A percentile compares a stretch with the other conserved stretches of the same genome.
phyloP scores from a whole-genome alignment of 331 rosid genomes.

The Cucumis variabilis region DNA sequence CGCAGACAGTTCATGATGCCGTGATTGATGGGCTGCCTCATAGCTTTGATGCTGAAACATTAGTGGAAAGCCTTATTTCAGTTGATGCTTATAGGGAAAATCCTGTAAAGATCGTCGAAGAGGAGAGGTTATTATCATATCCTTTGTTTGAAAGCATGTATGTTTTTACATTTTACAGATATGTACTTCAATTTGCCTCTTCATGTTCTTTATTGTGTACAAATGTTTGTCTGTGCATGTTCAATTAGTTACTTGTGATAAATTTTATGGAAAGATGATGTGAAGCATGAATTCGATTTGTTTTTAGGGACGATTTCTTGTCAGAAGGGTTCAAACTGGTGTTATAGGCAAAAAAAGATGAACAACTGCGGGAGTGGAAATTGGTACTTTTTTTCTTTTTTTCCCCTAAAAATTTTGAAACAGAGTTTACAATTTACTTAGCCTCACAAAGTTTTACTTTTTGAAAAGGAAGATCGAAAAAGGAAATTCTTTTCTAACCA shows the following conservation, averaged over 20 bases:
- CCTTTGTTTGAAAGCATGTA: conserved; percentile 3
- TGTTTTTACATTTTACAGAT: neutral
- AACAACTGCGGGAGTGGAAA: neutral
- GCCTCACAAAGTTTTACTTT: neutral
- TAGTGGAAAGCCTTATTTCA: conserved; percentile 33
- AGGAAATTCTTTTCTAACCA: neutral
- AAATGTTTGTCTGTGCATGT: neutral
- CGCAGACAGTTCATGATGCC: conserved; percentile 27
- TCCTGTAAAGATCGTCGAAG: neutral
- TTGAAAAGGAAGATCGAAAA: neutral
- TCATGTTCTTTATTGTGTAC: neutral
- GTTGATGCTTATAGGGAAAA: conserved; percentile 24
- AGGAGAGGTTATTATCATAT: conserved; percentile 7
- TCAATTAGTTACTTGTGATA: neutral
- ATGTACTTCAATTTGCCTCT: neutral
- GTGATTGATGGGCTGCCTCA: neutral
- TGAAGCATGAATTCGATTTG: conserved; percentile 31
- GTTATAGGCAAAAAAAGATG: conserved; percentile 16
- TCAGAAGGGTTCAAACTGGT: conserved; percentile 42
- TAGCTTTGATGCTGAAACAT: conserved; percentile 23
- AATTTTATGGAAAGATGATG: conserved; percentile 35
- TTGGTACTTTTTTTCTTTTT: neutral
- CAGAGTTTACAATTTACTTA: neutral
- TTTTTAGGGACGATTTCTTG: conserved; percentile 59
- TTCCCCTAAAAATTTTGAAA: neutral